These are phyloP conservation scores for Fusarium fujikuroi DNA, from an alignment of 2,329 filamentous ascomycete species.

Conservation along the genomic window DNA sequence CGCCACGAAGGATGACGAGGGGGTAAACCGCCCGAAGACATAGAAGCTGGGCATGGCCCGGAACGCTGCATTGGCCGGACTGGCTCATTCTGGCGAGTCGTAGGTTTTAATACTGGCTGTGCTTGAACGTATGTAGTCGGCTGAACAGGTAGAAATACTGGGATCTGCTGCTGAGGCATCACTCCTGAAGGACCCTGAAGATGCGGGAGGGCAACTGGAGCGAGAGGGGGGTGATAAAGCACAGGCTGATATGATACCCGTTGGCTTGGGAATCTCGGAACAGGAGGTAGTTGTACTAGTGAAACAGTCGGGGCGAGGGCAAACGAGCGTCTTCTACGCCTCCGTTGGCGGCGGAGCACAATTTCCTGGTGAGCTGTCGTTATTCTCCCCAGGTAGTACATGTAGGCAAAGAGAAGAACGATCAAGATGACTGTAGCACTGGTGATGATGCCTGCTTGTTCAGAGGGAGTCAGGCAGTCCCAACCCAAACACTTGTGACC, in stretches of 20 bases:
- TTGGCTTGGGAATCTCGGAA: constrained; percentile 23
- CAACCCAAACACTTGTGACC: constrained; percentile 48
- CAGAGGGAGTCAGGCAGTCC: constrained; percentile 52
- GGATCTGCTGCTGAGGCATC: constrained; percentile 6
- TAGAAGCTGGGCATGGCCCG: background rate
- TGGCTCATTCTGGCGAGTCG: background rate
- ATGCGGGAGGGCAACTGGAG: background rate
- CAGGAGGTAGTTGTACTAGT: constrained; percentile 28
- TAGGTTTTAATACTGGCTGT: background rate
- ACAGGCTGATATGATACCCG: constrained; percentile 33
- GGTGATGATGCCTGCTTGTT: constrained; percentile 55
- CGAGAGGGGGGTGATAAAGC: constrained; percentile 10
- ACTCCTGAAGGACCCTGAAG: background rate
- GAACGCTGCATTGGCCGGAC: background rate
- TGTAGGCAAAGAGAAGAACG: constrained; percentile 46
- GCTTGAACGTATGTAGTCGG: background rate
- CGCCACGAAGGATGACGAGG: constrained; percentile 42
- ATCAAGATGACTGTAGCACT: constrained; percentile 47
- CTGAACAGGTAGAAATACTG: background rate
- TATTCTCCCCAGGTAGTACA: constrained; percentile 50
- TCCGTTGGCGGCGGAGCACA: constrained; percentile 5
- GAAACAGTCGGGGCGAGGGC: background rate
- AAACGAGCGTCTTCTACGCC: constrained; percentile 4
- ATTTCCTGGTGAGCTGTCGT: constrained; percentile 29
- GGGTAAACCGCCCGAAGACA: constrained; percentile 1